phyloP scores from a whole-genome alignment of 768 basidiomycete species.

The Termitomyces sp. region DNA sequence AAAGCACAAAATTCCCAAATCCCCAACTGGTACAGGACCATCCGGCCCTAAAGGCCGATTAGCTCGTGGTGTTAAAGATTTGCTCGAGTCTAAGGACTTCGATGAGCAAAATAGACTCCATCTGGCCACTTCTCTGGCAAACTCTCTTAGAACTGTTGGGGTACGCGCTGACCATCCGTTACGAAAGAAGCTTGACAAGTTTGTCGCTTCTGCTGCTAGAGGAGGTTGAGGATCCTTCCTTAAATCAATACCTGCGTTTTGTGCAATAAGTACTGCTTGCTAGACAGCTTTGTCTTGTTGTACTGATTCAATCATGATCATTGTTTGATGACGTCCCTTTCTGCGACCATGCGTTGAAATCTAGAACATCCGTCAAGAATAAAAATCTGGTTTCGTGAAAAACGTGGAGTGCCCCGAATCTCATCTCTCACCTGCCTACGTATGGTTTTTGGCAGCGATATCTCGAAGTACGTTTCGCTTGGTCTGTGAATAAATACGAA shows the following conservation, averaged over 20 bases:
- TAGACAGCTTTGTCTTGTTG: neutral
- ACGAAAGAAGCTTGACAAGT: conserved; percentile 66
- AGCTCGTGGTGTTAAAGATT: conserved; percentile 61
- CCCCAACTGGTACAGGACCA: conserved; percentile 32
- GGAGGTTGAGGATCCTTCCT: conserved; percentile 1
- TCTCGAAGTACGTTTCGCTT: neutral
- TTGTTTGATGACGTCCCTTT: neutral
- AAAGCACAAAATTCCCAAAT: conserved; percentile 46
- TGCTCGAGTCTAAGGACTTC: conserved; percentile 52
- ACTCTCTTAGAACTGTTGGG: conserved; percentile 48
- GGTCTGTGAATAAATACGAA: neutral
- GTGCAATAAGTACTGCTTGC: neutral
- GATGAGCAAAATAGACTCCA: conserved; percentile 42
- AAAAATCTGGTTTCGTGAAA: no score
- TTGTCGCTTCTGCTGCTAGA: conserved; percentile 25
- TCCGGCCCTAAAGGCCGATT: conserved; percentile 61
- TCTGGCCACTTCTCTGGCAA: conserved; percentile 49
- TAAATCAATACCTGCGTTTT: neutral
- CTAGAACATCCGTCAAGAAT: neutral
- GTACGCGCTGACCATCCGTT: conserved; percentile 64
- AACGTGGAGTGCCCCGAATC: neutral
- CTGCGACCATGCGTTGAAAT: neutral
- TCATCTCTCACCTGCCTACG: no score
- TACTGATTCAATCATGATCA: neutral
- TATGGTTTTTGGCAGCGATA: neutral